phyloP scores from a whole-genome alignment of 2,329 filamentous ascomycete genomes.

The Botryosphaeria dothidea region DNA sequence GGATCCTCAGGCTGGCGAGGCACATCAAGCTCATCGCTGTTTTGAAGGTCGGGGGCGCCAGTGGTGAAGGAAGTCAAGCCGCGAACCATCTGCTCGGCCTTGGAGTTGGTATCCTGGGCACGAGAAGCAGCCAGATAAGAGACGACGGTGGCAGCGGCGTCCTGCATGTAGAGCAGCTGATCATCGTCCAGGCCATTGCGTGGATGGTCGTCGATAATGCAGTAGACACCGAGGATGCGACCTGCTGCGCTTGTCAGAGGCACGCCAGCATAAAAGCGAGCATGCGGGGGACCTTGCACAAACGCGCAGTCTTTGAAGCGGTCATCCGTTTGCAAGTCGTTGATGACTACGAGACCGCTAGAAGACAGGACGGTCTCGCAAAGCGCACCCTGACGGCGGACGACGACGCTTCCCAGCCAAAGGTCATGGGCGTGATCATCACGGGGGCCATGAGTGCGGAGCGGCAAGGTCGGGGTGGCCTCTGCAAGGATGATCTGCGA shows the following conservation, averaged over 20 bases:
- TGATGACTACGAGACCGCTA: neutral
- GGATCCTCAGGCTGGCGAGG: neutral
- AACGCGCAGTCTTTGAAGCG: conserved; percentile 23
- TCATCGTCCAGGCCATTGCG: conserved; percentile 23
- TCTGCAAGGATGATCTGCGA: conserved; percentile 38
- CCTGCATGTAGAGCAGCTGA: conserved; percentile 30
- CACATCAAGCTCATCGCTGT: neutral
- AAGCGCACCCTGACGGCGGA: conserved; percentile 34
- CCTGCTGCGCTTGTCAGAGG: conserved; percentile 27
- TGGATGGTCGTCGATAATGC: conserved; percentile 28
- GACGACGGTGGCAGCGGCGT: conserved; percentile 29
- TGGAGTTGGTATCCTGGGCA: conserved; percentile 21
- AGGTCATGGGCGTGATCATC: conserved; percentile 29
- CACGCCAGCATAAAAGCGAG: conserved; percentile 33
- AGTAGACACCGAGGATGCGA: conserved; percentile 27
- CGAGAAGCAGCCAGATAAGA: conserved; percentile 25
- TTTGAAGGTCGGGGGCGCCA: conserved; percentile 9
- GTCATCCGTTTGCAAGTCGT: neutral
- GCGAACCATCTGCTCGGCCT: conserved; percentile 33
- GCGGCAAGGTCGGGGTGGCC: conserved; percentile 32
- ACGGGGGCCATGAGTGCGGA: conserved; percentile 29
- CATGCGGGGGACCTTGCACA: neutral
- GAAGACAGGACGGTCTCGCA: conserved; percentile 23
- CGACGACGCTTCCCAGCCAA: conserved; percentile 33
- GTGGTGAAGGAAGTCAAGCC: conserved; percentile 32